Evolutionary conservation across 306 rosid genomes (phyloP).

Genomic region (Fragaria ananassa): DNA sequence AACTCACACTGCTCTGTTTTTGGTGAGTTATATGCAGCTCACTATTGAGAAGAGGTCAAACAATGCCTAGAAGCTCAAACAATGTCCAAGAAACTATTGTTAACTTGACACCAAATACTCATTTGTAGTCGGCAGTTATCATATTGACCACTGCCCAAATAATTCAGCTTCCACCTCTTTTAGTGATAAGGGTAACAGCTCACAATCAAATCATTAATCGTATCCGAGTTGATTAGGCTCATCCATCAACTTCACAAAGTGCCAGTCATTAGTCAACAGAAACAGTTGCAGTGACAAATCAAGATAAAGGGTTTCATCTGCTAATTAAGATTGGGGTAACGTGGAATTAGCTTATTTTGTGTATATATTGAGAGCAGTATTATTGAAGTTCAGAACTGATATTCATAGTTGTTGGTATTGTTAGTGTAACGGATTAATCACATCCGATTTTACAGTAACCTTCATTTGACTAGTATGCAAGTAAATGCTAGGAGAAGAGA

Average conservation of each 20-base stretch:
- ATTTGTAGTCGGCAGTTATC: not conserved
- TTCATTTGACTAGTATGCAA: not conserved
- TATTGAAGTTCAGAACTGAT: not conserved
- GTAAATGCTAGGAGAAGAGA: not conserved
- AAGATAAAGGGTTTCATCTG: not conserved
- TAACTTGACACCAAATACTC: not conserved
- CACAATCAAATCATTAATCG: not conserved
- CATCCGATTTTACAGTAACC: not conserved
- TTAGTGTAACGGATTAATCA: not conserved
- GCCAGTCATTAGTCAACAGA: not conserved
- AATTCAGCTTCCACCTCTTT: not conserved
- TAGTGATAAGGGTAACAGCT: conserved; percentile 3
- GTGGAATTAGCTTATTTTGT: not conserved
- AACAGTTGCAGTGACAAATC: not conserved
- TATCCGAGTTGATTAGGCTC: not conserved
- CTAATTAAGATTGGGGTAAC: not conserved
- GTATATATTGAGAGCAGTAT: not conserved
- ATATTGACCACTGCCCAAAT: not conserved
- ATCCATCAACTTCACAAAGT: not conserved
- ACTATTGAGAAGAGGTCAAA: not conserved
- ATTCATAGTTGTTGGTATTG: no score
- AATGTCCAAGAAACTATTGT: not conserved
- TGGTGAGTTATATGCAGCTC: not conserved
- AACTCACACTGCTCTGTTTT: not conserved
- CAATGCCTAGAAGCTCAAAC: not conserved